phyloP scores from a whole-genome alignment of 1,284 basidiomycete genomes.

The Trichosporon sp. region DNA sequence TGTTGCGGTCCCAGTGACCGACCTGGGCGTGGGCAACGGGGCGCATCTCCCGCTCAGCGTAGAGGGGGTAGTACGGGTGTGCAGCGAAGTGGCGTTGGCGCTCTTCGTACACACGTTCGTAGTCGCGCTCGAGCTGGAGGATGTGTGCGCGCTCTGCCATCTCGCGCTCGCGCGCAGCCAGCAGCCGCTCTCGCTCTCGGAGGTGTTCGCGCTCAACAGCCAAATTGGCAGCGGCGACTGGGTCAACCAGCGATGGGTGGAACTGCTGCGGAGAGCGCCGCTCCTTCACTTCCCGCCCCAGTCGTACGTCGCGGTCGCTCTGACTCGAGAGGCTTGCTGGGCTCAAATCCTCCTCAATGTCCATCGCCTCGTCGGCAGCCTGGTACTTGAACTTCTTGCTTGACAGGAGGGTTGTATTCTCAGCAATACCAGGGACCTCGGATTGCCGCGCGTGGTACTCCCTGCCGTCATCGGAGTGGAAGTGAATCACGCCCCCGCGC shows the following conservation, averaged over 20 bases:
- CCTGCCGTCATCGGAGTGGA: background rate
- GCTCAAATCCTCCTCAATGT: background rate
- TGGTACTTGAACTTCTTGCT: background rate
- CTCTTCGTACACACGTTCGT: conserved; percentile 3
- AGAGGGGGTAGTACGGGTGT: conserved; percentile 1
- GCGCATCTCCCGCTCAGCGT: background rate
- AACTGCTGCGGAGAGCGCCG: background rate
- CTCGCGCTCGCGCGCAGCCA: background rate
- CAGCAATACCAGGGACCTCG: background rate
- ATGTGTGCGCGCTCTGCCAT: conserved; percentile 3
- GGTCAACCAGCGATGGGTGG: background rate
- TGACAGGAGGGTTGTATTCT: background rate
- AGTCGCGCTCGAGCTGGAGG: background rate
- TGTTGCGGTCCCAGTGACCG: background rate
- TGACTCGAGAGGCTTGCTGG: background rate
- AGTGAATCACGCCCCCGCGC: background rate
- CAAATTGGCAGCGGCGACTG: background rate
- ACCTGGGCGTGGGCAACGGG: background rate
- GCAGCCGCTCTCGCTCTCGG: background rate
- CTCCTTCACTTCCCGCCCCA: too few relatives aligned
- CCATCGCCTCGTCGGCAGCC: background rate
- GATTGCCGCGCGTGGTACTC: background rate
- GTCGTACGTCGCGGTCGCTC: background rate
- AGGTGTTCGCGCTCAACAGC: conserved; percentile 3
- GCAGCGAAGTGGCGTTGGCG: background rate